These are phyloP conservation scores for Hydnomerulius pinastri DNA, from an alignment of 768 basidiomycete species.

Conservation along the genomic window DNA sequence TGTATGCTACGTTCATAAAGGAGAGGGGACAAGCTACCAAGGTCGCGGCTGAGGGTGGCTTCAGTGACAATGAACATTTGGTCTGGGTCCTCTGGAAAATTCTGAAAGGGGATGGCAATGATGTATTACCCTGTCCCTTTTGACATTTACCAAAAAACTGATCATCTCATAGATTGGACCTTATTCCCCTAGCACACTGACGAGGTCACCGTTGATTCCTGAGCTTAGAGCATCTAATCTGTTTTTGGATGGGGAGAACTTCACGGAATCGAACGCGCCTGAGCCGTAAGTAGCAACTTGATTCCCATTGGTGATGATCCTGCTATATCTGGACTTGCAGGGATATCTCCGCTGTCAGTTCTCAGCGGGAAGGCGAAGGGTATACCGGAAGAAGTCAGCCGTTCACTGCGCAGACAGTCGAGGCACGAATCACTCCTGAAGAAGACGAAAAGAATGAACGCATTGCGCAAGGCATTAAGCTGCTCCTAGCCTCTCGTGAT, in stretches of 20 bases:
- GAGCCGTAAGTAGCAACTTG: constrained; percentile 42
- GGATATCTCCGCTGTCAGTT: constrained; percentile 8
- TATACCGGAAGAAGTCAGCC: constrained; percentile 2
- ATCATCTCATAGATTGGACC: constrained; percentile 65
- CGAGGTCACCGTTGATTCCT: constrained; percentile 72
- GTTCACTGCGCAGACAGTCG: constrained; percentile 3
- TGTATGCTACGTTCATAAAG: constrained; percentile 65
- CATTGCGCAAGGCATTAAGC: constrained; percentile 63
- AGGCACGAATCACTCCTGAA: constrained; percentile 40
- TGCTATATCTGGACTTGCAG: constrained; percentile 23
- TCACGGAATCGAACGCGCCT: constrained; percentile 43
- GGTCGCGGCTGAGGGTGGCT: constrained; percentile 47
- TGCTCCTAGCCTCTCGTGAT: constrained; percentile 68
- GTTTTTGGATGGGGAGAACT: constrained; percentile 63
- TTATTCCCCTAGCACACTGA: constrained; percentile 74
- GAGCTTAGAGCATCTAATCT: constrained; percentile 75
- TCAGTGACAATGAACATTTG: constrained; percentile 69
- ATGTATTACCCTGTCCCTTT: constrained; percentile 44
- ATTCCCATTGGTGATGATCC: not conserved
- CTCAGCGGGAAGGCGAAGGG: constrained; percentile 7
- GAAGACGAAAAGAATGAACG: constrained; percentile 59
- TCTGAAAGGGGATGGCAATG: constrained; percentile 77
- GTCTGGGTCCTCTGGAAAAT: constrained; percentile 91
- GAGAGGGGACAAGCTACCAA: constrained; percentile 65
- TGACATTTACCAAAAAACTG: not conserved